A percentile compares a stretch with the other conserved stretches of the same genome.
Evolutionary conservation across 768 basidiomycete species (phyloP).

Genomic region (Chalciporus pseudorubinellus): DNA sequence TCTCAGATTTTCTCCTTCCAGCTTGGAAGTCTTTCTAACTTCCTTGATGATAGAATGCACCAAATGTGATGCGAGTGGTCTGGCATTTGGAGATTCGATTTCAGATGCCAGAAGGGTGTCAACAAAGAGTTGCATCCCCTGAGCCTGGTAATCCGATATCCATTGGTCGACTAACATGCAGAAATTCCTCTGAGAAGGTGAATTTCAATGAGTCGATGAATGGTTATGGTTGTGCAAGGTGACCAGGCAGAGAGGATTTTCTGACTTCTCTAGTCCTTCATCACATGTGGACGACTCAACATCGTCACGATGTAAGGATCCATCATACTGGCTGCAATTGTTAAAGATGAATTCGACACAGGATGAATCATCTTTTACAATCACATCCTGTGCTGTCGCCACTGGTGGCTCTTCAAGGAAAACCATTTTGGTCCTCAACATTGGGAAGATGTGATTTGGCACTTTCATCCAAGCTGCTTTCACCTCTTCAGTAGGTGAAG

Average conservation of each 20-base stretch:
- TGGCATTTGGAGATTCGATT: slow-evolving; percentile 7
- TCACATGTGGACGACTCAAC: slow-evolving; percentile 1
- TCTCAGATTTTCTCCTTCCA: slow-evolving; percentile 12
- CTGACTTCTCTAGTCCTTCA: not conserved
- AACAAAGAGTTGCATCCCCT: slow-evolving; percentile 14
- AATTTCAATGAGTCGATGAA: slow-evolving; percentile 1
- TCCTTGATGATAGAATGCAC: slow-evolving; percentile 6
- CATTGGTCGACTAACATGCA: slow-evolving; percentile 15
- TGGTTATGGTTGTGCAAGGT: slow-evolving; percentile 14
- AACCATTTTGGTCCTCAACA: slow-evolving; percentile 3
- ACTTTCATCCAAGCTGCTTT: slow-evolving; percentile 22
- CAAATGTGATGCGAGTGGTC: slow-evolving; percentile 17
- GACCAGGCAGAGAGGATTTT: not conserved
- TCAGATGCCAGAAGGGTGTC: slow-evolving; percentile 18
- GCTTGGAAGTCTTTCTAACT: slow-evolving; percentile 5
- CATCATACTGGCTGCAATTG: not conserved
- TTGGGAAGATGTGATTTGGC: slow-evolving; percentile 19
- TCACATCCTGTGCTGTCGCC: slow-evolving; percentile 14
- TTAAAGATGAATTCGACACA: not conserved
- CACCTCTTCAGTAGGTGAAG: slow-evolving; percentile 14
- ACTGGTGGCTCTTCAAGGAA: slow-evolving; percentile 18
- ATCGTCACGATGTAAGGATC: slow-evolving; percentile 4
- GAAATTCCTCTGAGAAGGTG: slow-evolving; percentile 13
- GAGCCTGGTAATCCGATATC: slow-evolving; percentile 18
- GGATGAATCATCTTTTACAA: not conserved